Evolutionary conservation across 108 stramenopile species (phyloP).

Genomic region (Mediolabrus comicus): DNA sequence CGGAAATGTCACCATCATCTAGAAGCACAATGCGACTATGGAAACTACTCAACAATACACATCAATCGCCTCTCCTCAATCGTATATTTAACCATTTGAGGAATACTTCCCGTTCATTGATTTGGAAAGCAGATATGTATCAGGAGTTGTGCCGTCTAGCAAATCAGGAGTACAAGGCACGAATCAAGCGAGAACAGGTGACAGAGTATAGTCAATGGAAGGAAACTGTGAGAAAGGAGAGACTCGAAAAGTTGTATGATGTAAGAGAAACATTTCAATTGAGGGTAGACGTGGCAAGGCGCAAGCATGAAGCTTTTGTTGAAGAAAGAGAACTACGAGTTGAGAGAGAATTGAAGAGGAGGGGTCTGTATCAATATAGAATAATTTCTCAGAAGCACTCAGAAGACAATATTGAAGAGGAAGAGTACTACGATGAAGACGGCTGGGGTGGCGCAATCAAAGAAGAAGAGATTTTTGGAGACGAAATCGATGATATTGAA

Average conservation of each 20-base stretch:
- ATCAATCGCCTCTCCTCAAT: conserved; percentile 22
- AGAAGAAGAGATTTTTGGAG: conserved; percentile 32
- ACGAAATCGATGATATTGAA: conserved; percentile 10
- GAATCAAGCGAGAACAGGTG: not conserved
- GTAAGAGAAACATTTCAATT: conserved; percentile 50
- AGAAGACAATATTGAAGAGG: not conserved
- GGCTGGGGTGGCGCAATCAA: conserved; percentile 23
- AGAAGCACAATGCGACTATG: conserved; percentile 37
- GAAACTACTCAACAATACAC: conserved; percentile 45
- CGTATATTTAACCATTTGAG: conserved; percentile 35
- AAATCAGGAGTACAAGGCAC: conserved; percentile 20
- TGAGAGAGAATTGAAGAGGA: conserved; percentile 22
- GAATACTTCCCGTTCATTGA: conserved; percentile 32
- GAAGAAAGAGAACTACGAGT: conserved; percentile 38
- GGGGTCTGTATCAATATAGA: conserved; percentile 8
- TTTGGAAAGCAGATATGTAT: conserved; percentile 56
- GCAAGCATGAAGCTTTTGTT: conserved; percentile 30
- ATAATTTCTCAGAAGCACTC: not conserved
- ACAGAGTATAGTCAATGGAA: conserved; percentile 40
- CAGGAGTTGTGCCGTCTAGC: conserved; percentile 31
- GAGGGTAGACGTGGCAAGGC: conserved; percentile 29
- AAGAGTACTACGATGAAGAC: conserved; percentile 22
- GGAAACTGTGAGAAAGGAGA: conserved; percentile 19
- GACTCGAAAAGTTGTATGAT: conserved; percentile 50
- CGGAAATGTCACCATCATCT: conserved; percentile 7